Conservation (phyloP, 73 alveolate species). For the Paramecium pentaurelia region DNA sequence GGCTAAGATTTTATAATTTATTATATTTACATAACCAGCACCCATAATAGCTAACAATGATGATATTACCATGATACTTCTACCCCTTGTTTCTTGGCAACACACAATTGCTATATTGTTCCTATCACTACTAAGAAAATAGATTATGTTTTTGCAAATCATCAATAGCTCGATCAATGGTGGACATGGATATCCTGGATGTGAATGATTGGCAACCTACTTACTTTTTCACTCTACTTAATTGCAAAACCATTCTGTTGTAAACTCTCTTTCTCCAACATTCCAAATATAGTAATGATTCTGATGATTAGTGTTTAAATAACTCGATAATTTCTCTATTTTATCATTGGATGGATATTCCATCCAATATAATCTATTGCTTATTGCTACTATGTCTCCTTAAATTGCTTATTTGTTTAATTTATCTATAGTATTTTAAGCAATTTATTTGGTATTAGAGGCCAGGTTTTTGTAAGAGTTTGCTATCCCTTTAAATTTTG, state of each 20-base stretch:
- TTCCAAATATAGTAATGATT: slow-evolving; percentile 40
- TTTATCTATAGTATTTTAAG: background rate
- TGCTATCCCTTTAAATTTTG: background rate
- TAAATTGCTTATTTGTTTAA: background rate
- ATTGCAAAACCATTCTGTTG: slow-evolving; percentile 49
- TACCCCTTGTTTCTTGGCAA: slow-evolving; percentile 40
- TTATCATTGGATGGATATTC: slow-evolving; percentile 22
- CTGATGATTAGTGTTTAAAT: background rate
- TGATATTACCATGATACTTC: slow-evolving; percentile 27
- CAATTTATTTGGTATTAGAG: background rate
- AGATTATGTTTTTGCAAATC: slow-evolving; percentile 17
- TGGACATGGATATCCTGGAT: slow-evolving; percentile 54
- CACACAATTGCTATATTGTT: background rate
- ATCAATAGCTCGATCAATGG: slow-evolving; percentile 5
- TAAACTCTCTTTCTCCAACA: slow-evolving; percentile 41
- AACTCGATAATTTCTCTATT: slow-evolving; percentile 5
- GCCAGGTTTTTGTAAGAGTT: background rate
- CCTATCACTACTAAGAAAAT: background rate
- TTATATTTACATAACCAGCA: slow-evolving; percentile 9
- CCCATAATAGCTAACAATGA: slow-evolving; percentile 4
- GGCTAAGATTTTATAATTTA: background rate
- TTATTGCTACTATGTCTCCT: slow-evolving; percentile 2
- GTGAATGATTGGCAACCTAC: slow-evolving; percentile 50
- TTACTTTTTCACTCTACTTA: background rate
- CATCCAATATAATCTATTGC: slow-evolving; percentile 45